These are phyloP conservation scores for Aspergillus arachidicola DNA, from an alignment of 2,329 filamentous ascomycete species.

Conservation along the genomic window DNA sequence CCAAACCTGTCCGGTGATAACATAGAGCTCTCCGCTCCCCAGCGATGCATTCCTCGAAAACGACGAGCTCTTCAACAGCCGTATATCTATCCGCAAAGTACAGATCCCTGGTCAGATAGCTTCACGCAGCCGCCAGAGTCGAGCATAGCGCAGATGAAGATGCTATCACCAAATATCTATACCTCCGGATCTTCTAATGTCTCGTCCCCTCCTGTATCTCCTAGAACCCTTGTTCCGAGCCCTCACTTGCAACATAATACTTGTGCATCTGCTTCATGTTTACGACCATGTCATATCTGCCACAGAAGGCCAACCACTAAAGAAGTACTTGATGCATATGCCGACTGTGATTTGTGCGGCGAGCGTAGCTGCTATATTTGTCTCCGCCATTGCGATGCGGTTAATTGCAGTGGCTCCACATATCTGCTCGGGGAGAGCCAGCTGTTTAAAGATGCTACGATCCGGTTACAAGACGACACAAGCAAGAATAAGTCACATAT, in stretches of 20 bases:
- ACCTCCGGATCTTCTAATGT: slow-evolving; percentile 5
- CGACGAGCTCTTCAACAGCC: slow-evolving; percentile 22
- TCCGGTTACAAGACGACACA: slow-evolving; percentile 7
- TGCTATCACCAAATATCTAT: slow-evolving; percentile 10
- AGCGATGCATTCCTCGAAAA: slow-evolving; percentile 19
- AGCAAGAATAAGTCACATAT: neutral
- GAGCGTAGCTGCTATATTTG: slow-evolving; percentile 46
- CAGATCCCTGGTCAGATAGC: slow-evolving; percentile 4
- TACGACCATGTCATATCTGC: slow-evolving; percentile 46
- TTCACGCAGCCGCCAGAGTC: slow-evolving; percentile 3
- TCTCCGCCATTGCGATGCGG: slow-evolving; percentile 41
- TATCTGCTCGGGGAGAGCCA: slow-evolving; percentile 5
- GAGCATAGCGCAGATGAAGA: slow-evolving; percentile 5
- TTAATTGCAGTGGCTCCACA: slow-evolving; percentile 28
- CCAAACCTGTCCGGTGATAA: slow-evolving; percentile 12
- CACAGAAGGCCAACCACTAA: slow-evolving; percentile 44
- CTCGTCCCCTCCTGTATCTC: slow-evolving; percentile 28
- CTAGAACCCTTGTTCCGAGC: slow-evolving; percentile 30
- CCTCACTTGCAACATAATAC: slow-evolving; percentile 24
- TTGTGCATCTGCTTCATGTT: slow-evolving; percentile 27
- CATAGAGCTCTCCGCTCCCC: slow-evolving; percentile 12
- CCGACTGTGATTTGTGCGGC: slow-evolving; percentile 44
- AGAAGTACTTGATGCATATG: slow-evolving; percentile 43
- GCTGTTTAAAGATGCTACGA: slow-evolving; percentile 5
- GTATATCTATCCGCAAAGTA: slow-evolving; percentile 16